These are phyloP conservation scores for Quercus gilva DNA, from an alignment of 306 rosid genomes.

Conservation along the genomic window DNA sequence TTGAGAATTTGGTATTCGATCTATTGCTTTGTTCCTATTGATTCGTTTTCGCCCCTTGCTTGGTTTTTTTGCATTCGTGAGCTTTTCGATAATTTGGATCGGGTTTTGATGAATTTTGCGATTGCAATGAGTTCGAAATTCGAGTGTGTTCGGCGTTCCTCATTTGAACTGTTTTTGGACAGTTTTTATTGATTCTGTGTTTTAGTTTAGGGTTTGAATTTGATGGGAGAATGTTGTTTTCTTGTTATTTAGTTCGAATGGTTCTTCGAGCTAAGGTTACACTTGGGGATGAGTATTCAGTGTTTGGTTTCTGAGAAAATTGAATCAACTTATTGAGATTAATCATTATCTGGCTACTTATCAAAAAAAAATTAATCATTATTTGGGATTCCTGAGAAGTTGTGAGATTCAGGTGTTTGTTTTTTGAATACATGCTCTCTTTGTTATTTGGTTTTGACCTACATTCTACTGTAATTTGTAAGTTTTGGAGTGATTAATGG, in stretches of 20 bases:
- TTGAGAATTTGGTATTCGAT: conserved; percentile 55
- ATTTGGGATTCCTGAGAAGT: not conserved
- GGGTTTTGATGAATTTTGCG: conserved; percentile 24
- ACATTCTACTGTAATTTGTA: conserved; percentile 14
- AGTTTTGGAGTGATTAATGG: conserved; percentile 3
- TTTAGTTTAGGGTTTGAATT: conserved; percentile 17
- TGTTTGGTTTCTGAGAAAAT: conserved; percentile 18
- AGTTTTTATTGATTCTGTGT: conserved; percentile 24
- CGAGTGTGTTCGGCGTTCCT: conserved; percentile 19
- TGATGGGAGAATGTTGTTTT: conserved; percentile 8
- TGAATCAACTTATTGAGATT: conserved; percentile 2
- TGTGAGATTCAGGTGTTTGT: not conserved
- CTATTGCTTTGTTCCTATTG: conserved; percentile 36
- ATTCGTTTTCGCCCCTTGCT: conserved; percentile 23
- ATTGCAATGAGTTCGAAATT: conserved; percentile 25
- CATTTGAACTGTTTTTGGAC: conserved; percentile 32
- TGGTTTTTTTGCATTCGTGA: conserved; percentile 21
- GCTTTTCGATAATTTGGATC: conserved; percentile 16
- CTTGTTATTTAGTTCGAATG: not conserved
- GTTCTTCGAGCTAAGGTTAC: conserved; percentile 18
- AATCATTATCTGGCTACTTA: not conserved
- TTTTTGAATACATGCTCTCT: not conserved
- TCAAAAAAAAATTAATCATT: not conserved
- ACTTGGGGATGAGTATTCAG: not conserved
- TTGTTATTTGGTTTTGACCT: conserved; percentile 2